Base-by-base conservation (phyloP, 768 basidiomycete species). In the Sarcomyxa edulis region DNA sequence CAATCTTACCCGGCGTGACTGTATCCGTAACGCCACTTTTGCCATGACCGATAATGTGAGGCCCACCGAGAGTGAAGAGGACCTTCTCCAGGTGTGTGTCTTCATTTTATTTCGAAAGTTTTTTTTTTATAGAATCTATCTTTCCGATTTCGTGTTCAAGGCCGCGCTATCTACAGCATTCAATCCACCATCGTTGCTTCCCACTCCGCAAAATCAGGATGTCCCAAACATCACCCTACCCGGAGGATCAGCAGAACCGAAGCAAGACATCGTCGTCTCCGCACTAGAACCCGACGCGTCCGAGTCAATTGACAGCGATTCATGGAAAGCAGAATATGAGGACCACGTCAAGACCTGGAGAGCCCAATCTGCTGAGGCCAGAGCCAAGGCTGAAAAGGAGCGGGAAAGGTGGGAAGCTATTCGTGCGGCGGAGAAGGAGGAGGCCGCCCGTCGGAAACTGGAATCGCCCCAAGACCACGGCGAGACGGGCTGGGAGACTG, bases 301-400 rank as follows among this genome's bases (percentile, higher is more conserved):
- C 14, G 11, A n/a, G n/a, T 44, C 53, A 1, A 20, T 49, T 14
- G 62, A 74, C 24, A 32, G 30, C 19, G 77, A 77, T 16, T 45
- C 62, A 6, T 86, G 83, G 82, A 80, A 82, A 50, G 60, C 61
- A 11, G 71, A 79, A 50, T 86, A 89, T 53, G 80, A 89, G 35
- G 61, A 73, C 1, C 81, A 85, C 29, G 65, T 86, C 8, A 66
- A 71, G 35, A 61, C 68, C 39, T 92, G 88, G 89, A 80, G 81
- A 27, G 73, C 74, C 16, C 75, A 79, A 49, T 82, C 80, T 26
- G 81, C 85, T 21, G 74, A 75, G 43, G 80, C 79, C 30, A 80
- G 86, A 36, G 67, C 76, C 53, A 87, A 81, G 55, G 83, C 86
- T 7, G 87, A 88, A 63, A 71, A 68, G 44, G 76, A 80, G 56